Base-by-base conservation (phyloP, 2,329 filamentous ascomycete genomes). In the Phialocephala sp. region DNA sequence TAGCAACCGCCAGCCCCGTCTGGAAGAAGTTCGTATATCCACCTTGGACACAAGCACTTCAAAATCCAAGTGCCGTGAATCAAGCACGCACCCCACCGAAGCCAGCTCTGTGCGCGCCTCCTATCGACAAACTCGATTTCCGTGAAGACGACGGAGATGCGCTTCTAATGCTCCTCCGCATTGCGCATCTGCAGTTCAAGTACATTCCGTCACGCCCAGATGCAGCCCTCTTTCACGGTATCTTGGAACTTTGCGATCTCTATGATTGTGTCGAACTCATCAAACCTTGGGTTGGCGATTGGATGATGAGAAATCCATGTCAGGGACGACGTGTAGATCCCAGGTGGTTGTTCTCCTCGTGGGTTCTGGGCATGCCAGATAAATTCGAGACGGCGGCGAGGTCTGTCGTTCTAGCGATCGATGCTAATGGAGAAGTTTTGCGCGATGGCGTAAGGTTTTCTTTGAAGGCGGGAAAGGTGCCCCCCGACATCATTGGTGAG, bases 151-250 rank as follows among this genome's bases (percentile, higher is more conserved):
- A 62, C 22, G 24, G 60, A 6, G 36, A 56, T 24, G 60, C 60
- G 5, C 50, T 62, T 18, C 24, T 62, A 14, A 15, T 37, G 8
- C 60, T 62, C 0, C 60, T 62, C 18, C 60, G 60, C 24, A 47
- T 62, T 24, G 60, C 55, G 0, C 60, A 62, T 8, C 15, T 62
- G 8, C 50, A 62, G 24, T 55, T 62, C 59, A 32, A 24, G 36
- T 12, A 35, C 4, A 18, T 62, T 12, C 20, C 50, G 1, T 55
- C 54, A 8, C 12, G 20, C 2, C 2, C 20, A 36, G 1, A n/a
- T 56, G 15, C 1, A 27, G 27, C 27, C 2, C 50, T 54, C 9
- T 22, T 62, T 4, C 35, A 62, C n/a, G 14, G 45, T 15, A 6
- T 62, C 11, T 14, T 37, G 1, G 12, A 15, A 4, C 60, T 62